These are phyloP conservation scores for Xylariaceae sp. DNA, from an alignment of 2,329 filamentous ascomycete genomes.

Conservation along the genomic window DNA sequence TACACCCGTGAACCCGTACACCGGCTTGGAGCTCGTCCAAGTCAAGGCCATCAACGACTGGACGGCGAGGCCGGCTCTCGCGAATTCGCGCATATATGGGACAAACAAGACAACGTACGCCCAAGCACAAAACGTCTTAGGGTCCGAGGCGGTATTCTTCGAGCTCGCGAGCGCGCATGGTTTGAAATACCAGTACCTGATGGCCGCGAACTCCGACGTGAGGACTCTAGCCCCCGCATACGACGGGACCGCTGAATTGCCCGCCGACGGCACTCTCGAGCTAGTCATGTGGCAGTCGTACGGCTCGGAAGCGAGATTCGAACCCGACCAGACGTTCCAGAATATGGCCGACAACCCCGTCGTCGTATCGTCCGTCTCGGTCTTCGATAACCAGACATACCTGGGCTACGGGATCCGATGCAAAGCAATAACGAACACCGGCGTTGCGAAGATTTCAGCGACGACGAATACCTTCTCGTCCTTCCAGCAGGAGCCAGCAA, in stretches of 20 bases:
- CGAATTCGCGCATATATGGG: background rate
- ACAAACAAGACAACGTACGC: background rate
- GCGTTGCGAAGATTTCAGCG: background rate
- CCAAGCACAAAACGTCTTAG: background rate
- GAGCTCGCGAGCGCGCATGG: background rate
- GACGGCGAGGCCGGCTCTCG: background rate
- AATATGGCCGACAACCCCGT: constrained; percentile 5
- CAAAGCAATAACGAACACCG: background rate
- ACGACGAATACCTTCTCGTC: background rate
- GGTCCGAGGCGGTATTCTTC: constrained; percentile 1
- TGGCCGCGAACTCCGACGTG: background rate
- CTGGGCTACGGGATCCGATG: constrained; percentile 7
- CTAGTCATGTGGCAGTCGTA: constrained; percentile 7
- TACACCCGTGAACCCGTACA: background rate
- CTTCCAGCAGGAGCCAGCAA: constrained; percentile 4
- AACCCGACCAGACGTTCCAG: constrained; percentile 1
- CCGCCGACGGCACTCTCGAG: background rate
- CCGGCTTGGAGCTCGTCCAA: constrained; percentile 1
- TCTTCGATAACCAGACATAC: constrained; percentile 1
- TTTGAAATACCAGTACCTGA: background rate
- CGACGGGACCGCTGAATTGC: background rate
- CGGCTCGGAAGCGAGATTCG: background rate
- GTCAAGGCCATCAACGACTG: background rate
- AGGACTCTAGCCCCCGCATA: background rate
- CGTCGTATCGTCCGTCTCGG: constrained; percentile 1